A percentile compares a stretch with the other conserved stretches of the same genome.
Conservation (phyloP, 805 yeast genomes). For the Zygosaccharomyces bisporus region DNA sequence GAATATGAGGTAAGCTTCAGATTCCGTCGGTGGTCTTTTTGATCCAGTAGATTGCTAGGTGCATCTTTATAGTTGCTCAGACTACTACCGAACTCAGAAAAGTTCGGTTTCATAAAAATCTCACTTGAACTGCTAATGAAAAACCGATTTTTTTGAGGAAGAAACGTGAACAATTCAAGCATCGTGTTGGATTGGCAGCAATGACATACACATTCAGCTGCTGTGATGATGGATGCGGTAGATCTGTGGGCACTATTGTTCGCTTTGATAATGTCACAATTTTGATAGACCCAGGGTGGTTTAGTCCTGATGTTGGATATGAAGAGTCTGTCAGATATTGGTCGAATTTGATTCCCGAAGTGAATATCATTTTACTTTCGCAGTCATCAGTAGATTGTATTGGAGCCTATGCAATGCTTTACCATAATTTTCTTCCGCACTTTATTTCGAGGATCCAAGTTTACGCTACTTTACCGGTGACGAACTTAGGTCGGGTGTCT, state of each 20-base stretch:
- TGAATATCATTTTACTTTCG: conserved; percentile 74
- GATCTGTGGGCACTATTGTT: conserved; percentile 45
- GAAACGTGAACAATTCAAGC: not conserved
- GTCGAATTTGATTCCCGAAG: conserved; percentile 42
- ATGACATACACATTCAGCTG: conserved; percentile 29
- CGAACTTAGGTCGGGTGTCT: conserved; percentile 78
- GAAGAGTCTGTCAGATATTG: conserved; percentile 34
- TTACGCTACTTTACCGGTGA: conserved; percentile 86
- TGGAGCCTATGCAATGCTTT: conserved; percentile 73
- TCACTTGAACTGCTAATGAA: too few species aligned
- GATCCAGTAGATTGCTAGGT: too few species aligned
- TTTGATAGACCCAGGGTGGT: conserved; percentile 75
- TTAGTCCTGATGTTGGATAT: conserved; percentile 45
- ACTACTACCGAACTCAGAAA: too few species aligned
- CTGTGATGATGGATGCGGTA: conserved; percentile 31
- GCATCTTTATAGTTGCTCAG: too few species aligned
- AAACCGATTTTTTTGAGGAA: not conserved
- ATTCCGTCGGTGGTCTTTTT: not conserved
- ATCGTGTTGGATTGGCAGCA: not conserved
- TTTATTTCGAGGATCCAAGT: conserved; percentile 62
- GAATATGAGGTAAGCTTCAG: too few species aligned
- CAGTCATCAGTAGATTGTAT: conserved; percentile 78
- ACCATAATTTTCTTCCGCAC: conserved; percentile 52
- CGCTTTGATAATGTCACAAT: conserved; percentile 56
- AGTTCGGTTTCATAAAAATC: too few species aligned